Evolutionary conservation across 495 filamentous ascomycete genomes (phyloP).

Genomic region (Aspergillus egyptiacus): DNA sequence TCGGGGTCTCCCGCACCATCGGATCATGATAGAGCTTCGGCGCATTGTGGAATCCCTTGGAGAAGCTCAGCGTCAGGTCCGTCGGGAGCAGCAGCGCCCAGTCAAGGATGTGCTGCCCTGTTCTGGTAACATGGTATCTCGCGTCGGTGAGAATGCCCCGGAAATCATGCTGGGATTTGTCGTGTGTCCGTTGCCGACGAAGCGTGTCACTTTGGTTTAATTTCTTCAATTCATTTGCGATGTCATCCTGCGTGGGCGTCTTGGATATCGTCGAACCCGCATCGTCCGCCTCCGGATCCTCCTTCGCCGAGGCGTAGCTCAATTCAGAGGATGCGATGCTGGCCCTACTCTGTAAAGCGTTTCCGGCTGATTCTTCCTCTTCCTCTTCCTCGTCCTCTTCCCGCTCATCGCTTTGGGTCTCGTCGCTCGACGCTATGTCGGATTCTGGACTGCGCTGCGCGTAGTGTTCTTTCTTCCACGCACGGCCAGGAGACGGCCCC

Average conservation of each 20-base stretch:
- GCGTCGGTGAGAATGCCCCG: constrained; percentile 18
- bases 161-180: not conserved
- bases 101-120: constrained; percentile 61
- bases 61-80: constrained; percentile 70
- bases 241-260: not conserved
- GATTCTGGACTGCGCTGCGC: not conserved
- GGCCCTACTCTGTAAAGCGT: not conserved
- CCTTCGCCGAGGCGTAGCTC: constrained; percentile 4
- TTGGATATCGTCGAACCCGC: not conserved
- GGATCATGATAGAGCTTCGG: constrained; percentile 74
- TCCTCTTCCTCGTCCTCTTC: not conserved
- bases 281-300: not conserved
- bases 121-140: constrained; percentile 17
- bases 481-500: not conserved
- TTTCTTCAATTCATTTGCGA: not conserved
- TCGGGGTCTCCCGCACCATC: constrained; percentile 60
- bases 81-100: constrained; percentile 70
- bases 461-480: constrained; percentile 1
- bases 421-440: not conserved
- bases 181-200: constrained; percentile 2
- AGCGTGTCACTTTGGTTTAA: not conserved
- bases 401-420: not conserved
- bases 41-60: constrained; percentile 81
- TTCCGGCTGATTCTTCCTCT: not conserved
- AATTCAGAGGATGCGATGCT: not conserved